Evolutionary conservation across 805 yeast genomes (phyloP).

Genomic region (Zygotorulaspora florentina): DNA sequence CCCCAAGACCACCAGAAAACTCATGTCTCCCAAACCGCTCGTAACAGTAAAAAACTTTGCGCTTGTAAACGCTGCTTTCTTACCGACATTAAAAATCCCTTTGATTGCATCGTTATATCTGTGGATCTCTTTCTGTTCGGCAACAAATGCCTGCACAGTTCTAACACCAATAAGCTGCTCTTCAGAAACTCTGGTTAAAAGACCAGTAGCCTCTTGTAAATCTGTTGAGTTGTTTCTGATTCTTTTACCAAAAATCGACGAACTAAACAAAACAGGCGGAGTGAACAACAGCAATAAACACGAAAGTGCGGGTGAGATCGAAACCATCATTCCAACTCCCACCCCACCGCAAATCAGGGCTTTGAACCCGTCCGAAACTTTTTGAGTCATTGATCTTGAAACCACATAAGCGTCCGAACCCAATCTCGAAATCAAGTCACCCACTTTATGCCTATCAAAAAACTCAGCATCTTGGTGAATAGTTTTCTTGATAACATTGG

Average conservation of each 20-base stretch:
- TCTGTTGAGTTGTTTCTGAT: conserved; percentile 71
- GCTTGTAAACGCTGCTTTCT: conserved; percentile 72
- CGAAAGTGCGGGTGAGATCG: conserved; percentile 76
- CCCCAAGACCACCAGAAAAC: conserved; percentile 68
- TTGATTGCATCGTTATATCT: conserved; percentile 72
- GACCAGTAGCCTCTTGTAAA: conserved; percentile 84
- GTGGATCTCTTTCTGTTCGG: conserved; percentile 74
- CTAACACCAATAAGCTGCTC: conserved; percentile 84
- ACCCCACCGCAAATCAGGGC: conserved; percentile 77
- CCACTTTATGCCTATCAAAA: conserved; percentile 90
- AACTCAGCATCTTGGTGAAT: conserved; percentile 88
- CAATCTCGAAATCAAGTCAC: conserved; percentile 86
- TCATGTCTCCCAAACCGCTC: conserved; percentile 79
- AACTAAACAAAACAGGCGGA: conserved; percentile 76
- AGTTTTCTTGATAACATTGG: conserved; percentile 70
- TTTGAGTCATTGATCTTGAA: conserved; percentile 82
- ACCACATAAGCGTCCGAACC: conserved; percentile 89
- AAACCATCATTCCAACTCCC: conserved; percentile 87
- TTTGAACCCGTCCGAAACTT: conserved; percentile 86
- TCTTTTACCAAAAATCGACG: conserved; percentile 75
- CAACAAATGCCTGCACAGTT: conserved; percentile 90
- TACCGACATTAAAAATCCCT: conserved; percentile 60
- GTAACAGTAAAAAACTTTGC: conserved; percentile 77
- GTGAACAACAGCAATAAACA: conserved; percentile 71
- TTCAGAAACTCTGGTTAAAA: conserved; percentile 83